Percentiles rank a stretch among this genome's conserved stretches.
These are phyloP conservation scores for Cercospora sesami DNA, from an alignment of 2,329 filamentous ascomycete species.

Conservation along the genomic window DNA sequence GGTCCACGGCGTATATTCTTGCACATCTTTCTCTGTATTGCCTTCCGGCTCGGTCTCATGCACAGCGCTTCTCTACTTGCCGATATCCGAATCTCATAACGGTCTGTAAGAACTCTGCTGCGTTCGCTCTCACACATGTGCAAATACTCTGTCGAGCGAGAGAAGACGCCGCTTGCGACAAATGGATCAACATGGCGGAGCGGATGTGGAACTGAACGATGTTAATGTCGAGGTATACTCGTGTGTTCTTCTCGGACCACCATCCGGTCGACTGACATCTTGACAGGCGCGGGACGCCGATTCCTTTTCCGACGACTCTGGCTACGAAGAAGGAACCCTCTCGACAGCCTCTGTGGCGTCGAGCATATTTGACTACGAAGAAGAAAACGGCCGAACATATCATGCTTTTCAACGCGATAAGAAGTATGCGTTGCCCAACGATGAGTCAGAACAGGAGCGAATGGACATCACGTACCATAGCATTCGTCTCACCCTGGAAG, in stretches of 20 bases:
- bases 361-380: constrained; percentile 37
- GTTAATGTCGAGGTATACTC: constrained; percentile 21
- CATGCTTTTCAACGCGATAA: constrained; percentile 35
- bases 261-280: neutral
- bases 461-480: constrained; percentile 34
- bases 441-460: constrained; percentile 34
- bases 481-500: constrained; percentile 31
- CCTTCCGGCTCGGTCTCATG: neutral
- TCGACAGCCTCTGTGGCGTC: constrained; percentile 33
- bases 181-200: constrained; percentile 14
- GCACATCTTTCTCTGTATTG: constrained; percentile 1
- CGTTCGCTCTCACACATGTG: neutral
- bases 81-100: neutral
- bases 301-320: constrained; percentile 24
- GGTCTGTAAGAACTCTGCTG: neutral
- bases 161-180: neutral
- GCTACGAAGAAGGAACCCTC: constrained; percentile 29
- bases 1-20: constrained; percentile 2
- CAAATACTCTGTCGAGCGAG: neutral
- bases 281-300: constrained; percentile 21
- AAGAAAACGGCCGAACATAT: constrained; percentile 29
- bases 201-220: constrained; percentile 17
- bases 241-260: neutral
- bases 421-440: constrained; percentile 33
- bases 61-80: neutral